Conservation (phyloP, 768 basidiomycete species). For the Phanerochaete sordida region DNA sequence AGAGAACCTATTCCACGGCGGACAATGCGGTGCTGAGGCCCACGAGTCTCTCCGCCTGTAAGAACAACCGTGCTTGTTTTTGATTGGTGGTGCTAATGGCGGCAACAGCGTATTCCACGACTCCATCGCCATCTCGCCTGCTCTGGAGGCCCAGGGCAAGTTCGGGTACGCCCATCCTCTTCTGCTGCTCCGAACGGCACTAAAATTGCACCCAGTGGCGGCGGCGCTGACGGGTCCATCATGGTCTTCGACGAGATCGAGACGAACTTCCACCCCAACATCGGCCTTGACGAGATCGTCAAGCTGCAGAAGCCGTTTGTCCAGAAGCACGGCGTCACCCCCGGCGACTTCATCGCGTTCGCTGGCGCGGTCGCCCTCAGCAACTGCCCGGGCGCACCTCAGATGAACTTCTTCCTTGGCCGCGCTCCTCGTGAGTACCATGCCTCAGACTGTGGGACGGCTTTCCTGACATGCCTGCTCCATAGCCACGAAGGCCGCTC, state of each 20-base stretch:
- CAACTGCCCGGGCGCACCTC: slow-evolving; percentile 43
- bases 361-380: slow-evolving; percentile 39
- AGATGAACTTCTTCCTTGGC: slow-evolving; percentile 37
- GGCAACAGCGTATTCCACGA: slow-evolving; percentile 19
- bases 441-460: too few relatives aligned
- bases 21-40: slow-evolving; percentile 28
- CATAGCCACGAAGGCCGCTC: slow-evolving; percentile 17
- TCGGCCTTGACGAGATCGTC: slow-evolving; percentile 35
- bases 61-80: not conserved
- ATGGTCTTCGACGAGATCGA: slow-evolving; percentile 42
- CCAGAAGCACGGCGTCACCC: slow-evolving; percentile 29
- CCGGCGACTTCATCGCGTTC: slow-evolving; percentile 49
- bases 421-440: slow-evolving; percentile 18
- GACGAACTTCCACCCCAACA: slow-evolving; percentile 39
- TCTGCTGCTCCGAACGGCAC: not conserved
- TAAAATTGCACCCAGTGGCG: slow-evolving; percentile 16
- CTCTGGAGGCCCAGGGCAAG: not conserved
- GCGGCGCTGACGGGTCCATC: slow-evolving; percentile 45
- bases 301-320: slow-evolving; percentile 31
- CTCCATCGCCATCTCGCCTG: slow-evolving; percentile 15
- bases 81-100: not conserved
- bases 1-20: slow-evolving; percentile 22
- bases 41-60: slow-evolving; percentile 22
- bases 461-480: not conserved
- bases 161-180: not conserved